phyloP scores from a whole-genome alignment of 2,329 filamentous ascomycete genomes.

The Diaporthe longicolla region DNA sequence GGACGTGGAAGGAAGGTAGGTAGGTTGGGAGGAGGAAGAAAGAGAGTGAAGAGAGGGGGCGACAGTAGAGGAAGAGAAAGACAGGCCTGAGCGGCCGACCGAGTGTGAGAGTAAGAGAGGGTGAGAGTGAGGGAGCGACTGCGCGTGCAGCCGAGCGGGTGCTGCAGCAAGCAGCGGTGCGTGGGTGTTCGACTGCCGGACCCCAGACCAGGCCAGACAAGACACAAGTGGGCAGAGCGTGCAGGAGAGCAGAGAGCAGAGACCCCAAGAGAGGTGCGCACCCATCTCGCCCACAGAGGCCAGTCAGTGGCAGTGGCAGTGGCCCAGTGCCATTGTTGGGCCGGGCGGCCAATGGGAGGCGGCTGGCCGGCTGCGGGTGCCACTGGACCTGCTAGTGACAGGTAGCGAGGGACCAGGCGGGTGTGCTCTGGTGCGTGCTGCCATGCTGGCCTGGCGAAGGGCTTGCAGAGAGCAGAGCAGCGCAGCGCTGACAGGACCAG shows the following conservation, averaged over 20 bases:
- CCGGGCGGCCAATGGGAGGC: slow-evolving; percentile 18
- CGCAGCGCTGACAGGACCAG: neutral
- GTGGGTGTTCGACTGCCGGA: slow-evolving; percentile 28
- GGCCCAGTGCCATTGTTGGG: slow-evolving; percentile 13
- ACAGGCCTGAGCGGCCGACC: slow-evolving; percentile 37
- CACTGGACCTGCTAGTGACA: neutral
- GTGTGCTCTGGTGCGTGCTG: slow-evolving; percentile 10
- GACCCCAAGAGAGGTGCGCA: neutral
- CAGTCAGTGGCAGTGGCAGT: slow-evolving; percentile 16
- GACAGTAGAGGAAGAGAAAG: slow-evolving; percentile 40
- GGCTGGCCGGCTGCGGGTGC: slow-evolving; percentile 16
- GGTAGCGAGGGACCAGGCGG: slow-evolving; percentile 17
- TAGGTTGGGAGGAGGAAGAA: slow-evolving; percentile 39
- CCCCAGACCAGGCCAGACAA: slow-evolving; percentile 30
- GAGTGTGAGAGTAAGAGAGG: slow-evolving; percentile 28
- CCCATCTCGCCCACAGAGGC: neutral
- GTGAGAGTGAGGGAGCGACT: slow-evolving; percentile 27
- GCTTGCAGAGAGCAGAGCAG: slow-evolving; percentile 9
- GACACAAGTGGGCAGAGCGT: slow-evolving; percentile 4
- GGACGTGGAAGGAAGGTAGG: slow-evolving; percentile 37
- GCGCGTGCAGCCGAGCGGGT: slow-evolving; percentile 30
- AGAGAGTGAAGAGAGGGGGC: slow-evolving; percentile 41
- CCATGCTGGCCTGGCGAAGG: slow-evolving; percentile 7
- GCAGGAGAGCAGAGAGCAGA: neutral
- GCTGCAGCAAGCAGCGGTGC: slow-evolving; percentile 23